Evolutionary conservation across 2,329 filamentous ascomycete species (phyloP).

Genomic region (Aspergillus sp.): DNA sequence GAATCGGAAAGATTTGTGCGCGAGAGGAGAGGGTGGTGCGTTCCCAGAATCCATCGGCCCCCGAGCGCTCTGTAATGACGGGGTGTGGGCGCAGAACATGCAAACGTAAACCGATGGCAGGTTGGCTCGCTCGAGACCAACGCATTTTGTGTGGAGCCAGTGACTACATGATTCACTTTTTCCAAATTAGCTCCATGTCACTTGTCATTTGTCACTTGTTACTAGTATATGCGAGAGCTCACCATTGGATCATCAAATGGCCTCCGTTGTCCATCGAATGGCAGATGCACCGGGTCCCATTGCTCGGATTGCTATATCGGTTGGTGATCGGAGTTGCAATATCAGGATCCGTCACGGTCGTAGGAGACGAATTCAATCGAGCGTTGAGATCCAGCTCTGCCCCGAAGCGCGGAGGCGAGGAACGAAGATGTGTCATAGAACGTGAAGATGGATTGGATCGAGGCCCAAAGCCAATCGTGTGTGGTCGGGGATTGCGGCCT

Average conservation of each 20-base stretch:
- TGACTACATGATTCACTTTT: slow-evolving; percentile 53
- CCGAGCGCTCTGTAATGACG: slow-evolving; percentile 29
- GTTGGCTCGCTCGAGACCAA: slow-evolving; percentile 45
- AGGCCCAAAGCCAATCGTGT: slow-evolving; percentile 22
- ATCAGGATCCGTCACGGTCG: slow-evolving; percentile 43
- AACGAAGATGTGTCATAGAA: slow-evolving; percentile 31
- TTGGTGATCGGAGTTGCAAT: slow-evolving; percentile 47
- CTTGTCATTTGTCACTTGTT: too few species aligned
- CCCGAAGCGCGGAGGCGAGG: slow-evolving; percentile 35
- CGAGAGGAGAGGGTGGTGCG: slow-evolving; percentile 32
- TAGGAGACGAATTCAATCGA: slow-evolving; percentile 40
- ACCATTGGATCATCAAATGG: slow-evolving; percentile 54
- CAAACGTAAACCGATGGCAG: slow-evolving; percentile 44
- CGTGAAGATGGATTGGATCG: slow-evolving; percentile 24
- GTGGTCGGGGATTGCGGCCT: slow-evolving; percentile 18
- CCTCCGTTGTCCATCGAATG: slow-evolving; percentile 46
- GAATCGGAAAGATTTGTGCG: slow-evolving; percentile 35
- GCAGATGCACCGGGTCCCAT: slow-evolving; percentile 52
- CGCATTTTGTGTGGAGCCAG: slow-evolving; percentile 53
- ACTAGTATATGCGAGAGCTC: slow-evolving; percentile 10
- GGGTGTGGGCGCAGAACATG: slow-evolving; percentile 42
- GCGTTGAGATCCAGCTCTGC: slow-evolving; percentile 30
- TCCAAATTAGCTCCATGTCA: not conserved
- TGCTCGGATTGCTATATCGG: slow-evolving; percentile 44
- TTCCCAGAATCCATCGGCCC: slow-evolving; percentile 25